These are phyloP conservation scores for Apiospora aurea DNA, from an alignment of 2,329 filamentous ascomycete genomes.

Conservation along the genomic window DNA sequence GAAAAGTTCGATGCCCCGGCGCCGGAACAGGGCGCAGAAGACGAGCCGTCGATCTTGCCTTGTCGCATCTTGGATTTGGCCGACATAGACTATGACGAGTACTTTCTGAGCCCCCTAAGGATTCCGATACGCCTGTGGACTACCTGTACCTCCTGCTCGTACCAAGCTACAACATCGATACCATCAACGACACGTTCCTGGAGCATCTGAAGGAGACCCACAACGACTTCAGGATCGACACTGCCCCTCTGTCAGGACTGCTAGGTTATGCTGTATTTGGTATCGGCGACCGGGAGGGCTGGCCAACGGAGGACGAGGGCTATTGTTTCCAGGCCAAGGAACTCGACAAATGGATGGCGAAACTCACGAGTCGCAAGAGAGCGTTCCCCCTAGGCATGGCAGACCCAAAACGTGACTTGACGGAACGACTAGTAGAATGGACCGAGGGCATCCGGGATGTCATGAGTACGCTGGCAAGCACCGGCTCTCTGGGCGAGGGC, in stretches of 20 bases:
- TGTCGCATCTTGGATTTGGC: slow-evolving; percentile 79
- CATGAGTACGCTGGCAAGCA: slow-evolving; percentile 68
- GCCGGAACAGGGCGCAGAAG: slow-evolving; percentile 51
- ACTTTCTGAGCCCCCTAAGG: slow-evolving; percentile 80
- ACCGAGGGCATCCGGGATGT: slow-evolving; percentile 74
- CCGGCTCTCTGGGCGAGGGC: slow-evolving; percentile 66
- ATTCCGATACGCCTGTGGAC: slow-evolving; percentile 54
- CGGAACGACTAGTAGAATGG: slow-evolving; percentile 78
- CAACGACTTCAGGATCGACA: slow-evolving; percentile 96
- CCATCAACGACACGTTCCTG: slow-evolving; percentile 85
- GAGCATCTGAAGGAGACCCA: slow-evolving; percentile 91
- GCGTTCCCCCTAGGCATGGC: slow-evolving; percentile 90
- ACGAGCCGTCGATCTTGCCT: slow-evolving; percentile 52
- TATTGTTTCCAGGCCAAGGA: slow-evolving; percentile 94
- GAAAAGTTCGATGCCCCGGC: slow-evolving; percentile 61
- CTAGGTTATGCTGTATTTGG: slow-evolving; percentile 94
- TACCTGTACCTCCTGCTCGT: slow-evolving; percentile 86
- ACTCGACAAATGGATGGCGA: slow-evolving; percentile 97
- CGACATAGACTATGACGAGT: slow-evolving; percentile 91
- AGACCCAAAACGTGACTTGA: slow-evolving; percentile 79
- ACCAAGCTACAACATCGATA: slow-evolving; percentile 95
- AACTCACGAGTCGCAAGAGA: slow-evolving; percentile 83
- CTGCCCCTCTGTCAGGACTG: slow-evolving; percentile 76
- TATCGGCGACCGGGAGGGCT: slow-evolving; percentile 88
- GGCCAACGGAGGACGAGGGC: slow-evolving; percentile 88